Evolutionary conservation across 2,329 filamentous ascomycete genomes (phyloP).

Genomic region (Xylariaceae sp.): DNA sequence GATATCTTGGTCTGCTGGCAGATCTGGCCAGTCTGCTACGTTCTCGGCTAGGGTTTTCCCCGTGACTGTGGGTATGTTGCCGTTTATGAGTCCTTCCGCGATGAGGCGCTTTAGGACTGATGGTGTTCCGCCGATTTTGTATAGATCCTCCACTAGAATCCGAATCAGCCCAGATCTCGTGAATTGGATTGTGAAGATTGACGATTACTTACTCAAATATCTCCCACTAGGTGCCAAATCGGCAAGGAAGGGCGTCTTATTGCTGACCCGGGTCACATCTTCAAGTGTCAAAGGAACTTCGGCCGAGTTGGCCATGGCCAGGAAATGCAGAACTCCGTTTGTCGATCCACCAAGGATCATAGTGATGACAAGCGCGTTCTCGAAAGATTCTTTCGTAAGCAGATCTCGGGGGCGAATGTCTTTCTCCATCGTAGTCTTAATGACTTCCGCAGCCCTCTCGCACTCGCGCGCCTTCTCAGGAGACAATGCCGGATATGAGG

Average conservation of each 20-base stretch:
- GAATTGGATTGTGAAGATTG: not conserved
- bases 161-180: not conserved
- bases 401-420: slow-evolving; percentile 80
- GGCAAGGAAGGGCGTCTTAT: slow-evolving; percentile 83
- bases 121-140: slow-evolving; percentile 72
- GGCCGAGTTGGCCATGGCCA: slow-evolving; percentile 86
- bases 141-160: slow-evolving; percentile 62
- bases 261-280: slow-evolving; percentile 76
- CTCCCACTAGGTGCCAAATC: slow-evolving; percentile 81
- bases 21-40: slow-evolving; percentile 63
- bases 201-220: slow-evolving; percentile 55
- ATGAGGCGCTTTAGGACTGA: slow-evolving; percentile 73
- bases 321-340: slow-evolving; percentile 83
- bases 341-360: slow-evolving; percentile 91
- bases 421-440: slow-evolving; percentile 75
- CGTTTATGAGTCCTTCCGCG: slow-evolving; percentile 67
- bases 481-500: slow-evolving; percentile 75
- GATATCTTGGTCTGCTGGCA: slow-evolving; percentile 66
- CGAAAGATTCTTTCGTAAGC: slow-evolving; percentile 75
- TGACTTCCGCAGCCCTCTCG: slow-evolving; percentile 73
- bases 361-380: slow-evolving; percentile 85
- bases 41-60: slow-evolving; percentile 74
- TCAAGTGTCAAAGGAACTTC: slow-evolving; percentile 74
- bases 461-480: slow-evolving; percentile 87
- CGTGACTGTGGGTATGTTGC: slow-evolving; percentile 68